A percentile compares a stretch with the other conserved stretches of the same genome.
Conservation (phyloP, 192 early-diverging fungal genomes). For the Linnemannia exigua region DNA sequence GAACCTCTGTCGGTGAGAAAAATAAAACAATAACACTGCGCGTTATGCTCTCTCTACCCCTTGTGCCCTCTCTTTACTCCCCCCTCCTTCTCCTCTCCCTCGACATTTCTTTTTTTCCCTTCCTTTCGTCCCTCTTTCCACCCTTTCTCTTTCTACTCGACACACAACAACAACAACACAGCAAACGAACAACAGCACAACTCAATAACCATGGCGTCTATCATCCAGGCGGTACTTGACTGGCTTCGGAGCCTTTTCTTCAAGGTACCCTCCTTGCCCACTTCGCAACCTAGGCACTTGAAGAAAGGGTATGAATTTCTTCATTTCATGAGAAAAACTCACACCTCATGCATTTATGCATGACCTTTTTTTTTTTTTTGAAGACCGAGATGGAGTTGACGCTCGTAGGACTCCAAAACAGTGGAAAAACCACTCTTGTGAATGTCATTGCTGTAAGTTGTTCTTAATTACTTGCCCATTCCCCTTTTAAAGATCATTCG, state of each 20-base stretch:
- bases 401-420: conserved; percentile 89
- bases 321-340: neutral
- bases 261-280: conserved; percentile 64
- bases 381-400: conserved; percentile 92
- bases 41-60: neutral
- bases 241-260: conserved; percentile 89
- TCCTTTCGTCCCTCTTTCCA: conserved; percentile 21
- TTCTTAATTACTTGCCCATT: neutral
- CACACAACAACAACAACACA: neutral
- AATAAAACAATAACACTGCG: neutral
- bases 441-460: conserved; percentile 85
- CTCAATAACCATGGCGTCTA: conserved; percentile 64
- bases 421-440: conserved; percentile 89
- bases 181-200: neutral
- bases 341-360: conserved; percentile 16
- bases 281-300: no score
- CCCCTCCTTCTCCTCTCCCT: neutral
- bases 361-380: neutral
- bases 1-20: neutral
- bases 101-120: neutral
- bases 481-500: neutral
- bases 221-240: conserved; percentile 70
- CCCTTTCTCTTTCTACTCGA: conserved; percentile 7
- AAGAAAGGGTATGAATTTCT: neutral
- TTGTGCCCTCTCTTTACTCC: neutral